These are phyloP conservation scores for Trichophyton schoenleinii DNA, from an alignment of 2,329 filamentous ascomycete species.

Conservation along the genomic window DNA sequence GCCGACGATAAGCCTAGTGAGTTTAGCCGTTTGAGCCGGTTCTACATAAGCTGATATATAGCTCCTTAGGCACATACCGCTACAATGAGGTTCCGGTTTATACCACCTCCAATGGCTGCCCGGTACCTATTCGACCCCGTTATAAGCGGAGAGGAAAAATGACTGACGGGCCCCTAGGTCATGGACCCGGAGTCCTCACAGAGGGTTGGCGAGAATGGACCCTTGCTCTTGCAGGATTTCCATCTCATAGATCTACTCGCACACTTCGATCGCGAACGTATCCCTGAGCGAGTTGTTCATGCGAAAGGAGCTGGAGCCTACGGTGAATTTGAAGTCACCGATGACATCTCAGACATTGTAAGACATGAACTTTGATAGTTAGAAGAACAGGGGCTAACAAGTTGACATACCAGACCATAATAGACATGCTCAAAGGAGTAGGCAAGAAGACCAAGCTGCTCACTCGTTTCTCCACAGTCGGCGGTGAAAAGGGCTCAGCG, in stretches of 20 bases:
- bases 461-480: constrained; percentile 62
- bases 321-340: constrained; percentile 32
- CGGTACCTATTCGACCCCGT: constrained; percentile 20
- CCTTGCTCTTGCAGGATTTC: constrained; percentile 52
- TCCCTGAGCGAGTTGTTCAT: constrained; percentile 11
- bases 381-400: neutral
- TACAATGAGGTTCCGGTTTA: constrained; percentile 49
- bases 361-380: constrained; percentile 4
- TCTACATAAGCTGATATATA: constrained; percentile 1
- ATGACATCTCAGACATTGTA: constrained; percentile 39
- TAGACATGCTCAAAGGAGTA: constrained; percentile 42
- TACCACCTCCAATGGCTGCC: constrained; percentile 48
- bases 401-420: constrained; percentile 21
- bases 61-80: constrained; percentile 29
- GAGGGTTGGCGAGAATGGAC: constrained; percentile 45
- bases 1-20: constrained; percentile 22
- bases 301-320: constrained; percentile 4
- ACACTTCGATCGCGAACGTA: constrained; percentile 30
- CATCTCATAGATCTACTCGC: constrained; percentile 51
- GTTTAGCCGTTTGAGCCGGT: neutral
- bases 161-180: constrained; percentile 22
- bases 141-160: neutral
- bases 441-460: constrained; percentile 59
- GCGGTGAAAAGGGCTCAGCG: constrained; percentile 58
- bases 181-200: constrained; percentile 42